Conservation (phyloP, 2,329 filamentous ascomycete species). For the Sphaerulina vaccinii region DNA sequence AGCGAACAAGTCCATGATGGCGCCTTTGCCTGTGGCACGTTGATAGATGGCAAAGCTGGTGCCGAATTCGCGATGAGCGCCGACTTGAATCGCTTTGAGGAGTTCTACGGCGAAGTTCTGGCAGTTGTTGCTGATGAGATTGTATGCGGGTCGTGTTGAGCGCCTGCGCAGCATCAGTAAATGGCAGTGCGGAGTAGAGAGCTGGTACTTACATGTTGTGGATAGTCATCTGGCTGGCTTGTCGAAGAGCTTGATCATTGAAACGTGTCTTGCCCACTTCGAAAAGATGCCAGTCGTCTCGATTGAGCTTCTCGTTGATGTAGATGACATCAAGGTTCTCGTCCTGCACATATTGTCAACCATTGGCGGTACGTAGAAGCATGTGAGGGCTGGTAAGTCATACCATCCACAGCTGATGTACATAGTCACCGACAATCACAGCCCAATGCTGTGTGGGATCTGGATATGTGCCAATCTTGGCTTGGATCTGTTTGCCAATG, state of each 20-base stretch:
- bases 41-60: conserved; percentile 22
- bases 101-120: conserved; percentile 24
- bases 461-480: conserved; percentile 23
- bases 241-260: conserved; percentile 21
- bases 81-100: conserved; percentile 22
- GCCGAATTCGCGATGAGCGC: conserved; percentile 20
- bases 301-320: conserved; percentile 24
- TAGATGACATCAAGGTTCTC: conserved; percentile 24
- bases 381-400: not conserved
- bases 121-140: conserved; percentile 27
- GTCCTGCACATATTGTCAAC: conserved; percentile 4
- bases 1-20: conserved; percentile 18
- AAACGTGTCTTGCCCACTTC: conserved; percentile 24
- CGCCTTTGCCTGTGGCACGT: conserved; percentile 21
- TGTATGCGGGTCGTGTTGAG: conserved; percentile 21
- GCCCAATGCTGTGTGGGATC: conserved; percentile 26
- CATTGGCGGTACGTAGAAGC: not conserved
- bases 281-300: conserved; percentile 21
- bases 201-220: conserved; percentile 20
- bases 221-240: conserved; percentile 23
- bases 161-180: conserved; percentile 8
- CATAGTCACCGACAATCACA: conserved; percentile 22
- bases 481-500: conserved; percentile 18
- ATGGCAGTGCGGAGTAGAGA: not conserved
- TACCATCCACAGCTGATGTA: conserved; percentile 26